phyloP scores from a whole-genome alignment of 1,284 basidiomycete genomes.

The Salmacisia buchloeana region DNA sequence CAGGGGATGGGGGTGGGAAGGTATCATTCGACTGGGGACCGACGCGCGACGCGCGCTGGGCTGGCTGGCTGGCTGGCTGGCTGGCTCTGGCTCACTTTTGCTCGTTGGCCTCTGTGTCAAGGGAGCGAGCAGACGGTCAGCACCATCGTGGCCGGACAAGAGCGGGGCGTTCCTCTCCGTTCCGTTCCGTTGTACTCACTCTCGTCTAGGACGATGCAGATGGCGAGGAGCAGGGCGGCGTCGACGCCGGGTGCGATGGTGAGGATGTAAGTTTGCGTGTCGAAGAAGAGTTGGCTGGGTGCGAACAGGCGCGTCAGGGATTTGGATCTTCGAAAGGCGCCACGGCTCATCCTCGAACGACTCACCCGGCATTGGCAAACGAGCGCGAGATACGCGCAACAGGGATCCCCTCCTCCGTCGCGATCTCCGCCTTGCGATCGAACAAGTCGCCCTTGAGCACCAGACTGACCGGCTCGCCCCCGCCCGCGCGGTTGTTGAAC shows the following conservation, averaged over 20 bases:
- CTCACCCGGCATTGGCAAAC: slow-evolving; percentile 19
- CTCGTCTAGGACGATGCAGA: slow-evolving; percentile 54
- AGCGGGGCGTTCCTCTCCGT: no score
- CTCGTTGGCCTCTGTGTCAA: slow-evolving; percentile 9
- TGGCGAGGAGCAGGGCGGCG: slow-evolving; percentile 51
- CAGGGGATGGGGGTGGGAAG: no score
- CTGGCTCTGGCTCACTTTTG: slow-evolving; percentile 5
- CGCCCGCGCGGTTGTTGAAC: slow-evolving; percentile 21
- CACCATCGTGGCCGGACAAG: slow-evolving; percentile 25
- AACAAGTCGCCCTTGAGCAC: slow-evolving; percentile 19
- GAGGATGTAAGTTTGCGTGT: slow-evolving; percentile 38
- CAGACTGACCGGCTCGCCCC: slow-evolving; percentile 14
- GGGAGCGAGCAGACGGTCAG: slow-evolving; percentile 25
- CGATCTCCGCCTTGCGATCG: slow-evolving; percentile 20
- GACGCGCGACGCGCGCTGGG: no score
- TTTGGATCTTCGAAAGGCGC: background rate
- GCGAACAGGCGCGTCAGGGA: background rate
- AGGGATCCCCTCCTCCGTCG: slow-evolving; percentile 16
- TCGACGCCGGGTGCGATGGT: slow-evolving; percentile 53
- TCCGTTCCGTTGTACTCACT: slow-evolving; percentile 40
- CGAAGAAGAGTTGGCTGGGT: background rate
- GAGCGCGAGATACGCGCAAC: slow-evolving; percentile 23
- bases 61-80: no score
- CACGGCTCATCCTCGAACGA: background rate
- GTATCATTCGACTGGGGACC: no score